Evolutionary conservation across 2,329 filamentous ascomycete genomes (phyloP).

Genomic region (Aquanectria penicillioides): DNA sequence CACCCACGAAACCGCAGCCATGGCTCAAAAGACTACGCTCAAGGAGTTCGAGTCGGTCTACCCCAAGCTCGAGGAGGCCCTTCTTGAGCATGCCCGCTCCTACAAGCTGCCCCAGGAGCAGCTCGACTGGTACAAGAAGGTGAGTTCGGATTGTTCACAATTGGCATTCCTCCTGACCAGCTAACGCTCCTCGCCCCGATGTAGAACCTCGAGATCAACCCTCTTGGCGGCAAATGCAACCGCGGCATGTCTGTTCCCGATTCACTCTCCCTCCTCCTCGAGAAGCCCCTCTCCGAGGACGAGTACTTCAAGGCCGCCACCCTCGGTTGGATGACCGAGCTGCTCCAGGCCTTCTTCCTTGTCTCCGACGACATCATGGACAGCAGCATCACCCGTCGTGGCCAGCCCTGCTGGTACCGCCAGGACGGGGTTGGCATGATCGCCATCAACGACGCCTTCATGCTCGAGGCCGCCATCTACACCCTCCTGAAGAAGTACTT

Average conservation of each 20-base stretch:
- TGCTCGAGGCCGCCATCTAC: slow-evolving; percentile 94
- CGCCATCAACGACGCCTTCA: slow-evolving; percentile 98
- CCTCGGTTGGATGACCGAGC: slow-evolving; percentile 96
- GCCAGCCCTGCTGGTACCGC: slow-evolving; percentile 96
- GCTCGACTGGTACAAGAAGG: slow-evolving; percentile 87
- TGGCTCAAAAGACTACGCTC: slow-evolving; percentile 79
- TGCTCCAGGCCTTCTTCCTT: slow-evolving; percentile 98
- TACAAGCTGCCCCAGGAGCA: slow-evolving; percentile 87
- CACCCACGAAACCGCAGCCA: slow-evolving; percentile 44
- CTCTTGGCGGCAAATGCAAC: slow-evolving; percentile 96
- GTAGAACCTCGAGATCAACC: slow-evolving; percentile 85
- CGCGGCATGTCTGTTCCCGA: slow-evolving; percentile 98
- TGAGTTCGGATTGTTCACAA: slow-evolving; percentile 49
- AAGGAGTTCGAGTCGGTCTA: slow-evolving; percentile 92
- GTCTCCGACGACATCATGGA: slow-evolving; percentile 99
- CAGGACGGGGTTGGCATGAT: slow-evolving; percentile 91
- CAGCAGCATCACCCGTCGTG: slow-evolving; percentile 90
- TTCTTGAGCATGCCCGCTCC: slow-evolving; percentile 79
- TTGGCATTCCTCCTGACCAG: background rate
- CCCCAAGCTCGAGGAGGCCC: slow-evolving; percentile 83
- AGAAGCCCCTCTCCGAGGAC: slow-evolving; percentile 74
- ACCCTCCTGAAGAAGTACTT: slow-evolving; percentile 93
- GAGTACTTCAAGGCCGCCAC: slow-evolving; percentile 91
- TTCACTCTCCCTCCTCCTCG: slow-evolving; percentile 82
- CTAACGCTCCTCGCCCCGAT: background rate